Conservation (phyloP, 2,329 filamentous ascomycete genomes). For the Sodiomyces alkalinus region DNA sequence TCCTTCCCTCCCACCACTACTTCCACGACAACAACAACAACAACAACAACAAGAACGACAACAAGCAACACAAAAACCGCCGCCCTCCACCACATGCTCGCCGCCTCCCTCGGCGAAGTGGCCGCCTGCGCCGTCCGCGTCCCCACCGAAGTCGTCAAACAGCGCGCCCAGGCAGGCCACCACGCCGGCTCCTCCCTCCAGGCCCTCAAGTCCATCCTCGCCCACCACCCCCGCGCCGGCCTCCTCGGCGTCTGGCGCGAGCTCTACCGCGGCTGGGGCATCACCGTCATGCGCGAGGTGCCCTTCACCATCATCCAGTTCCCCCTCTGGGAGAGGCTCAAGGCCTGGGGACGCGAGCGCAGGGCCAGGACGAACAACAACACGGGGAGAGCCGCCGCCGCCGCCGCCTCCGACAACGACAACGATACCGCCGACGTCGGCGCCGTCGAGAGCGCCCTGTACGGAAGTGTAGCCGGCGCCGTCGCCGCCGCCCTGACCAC, state of each 20-base stretch:
- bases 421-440: conserved; percentile 37
- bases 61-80: too few species aligned
- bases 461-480: conserved; percentile 71
- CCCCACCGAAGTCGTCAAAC: conserved; percentile 93
- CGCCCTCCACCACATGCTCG: conserved; percentile 57
- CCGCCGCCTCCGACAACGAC: conserved; percentile 5
- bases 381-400: conserved; percentile 2
- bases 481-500: conserved; percentile 82
- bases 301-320: conserved; percentile 97
- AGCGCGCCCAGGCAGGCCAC: conserved; percentile 79
- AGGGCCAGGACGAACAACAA: conserved; percentile 4
- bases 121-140: conserved; percentile 86
- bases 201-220: conserved; percentile 56
- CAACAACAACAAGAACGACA: too few species aligned
- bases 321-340: conserved; percentile 89
- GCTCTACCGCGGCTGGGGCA: conserved; percentile 80
- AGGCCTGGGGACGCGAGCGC: conserved; percentile 46
- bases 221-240: conserved; percentile 25
- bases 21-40: too few species aligned
- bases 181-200: conserved; percentile 54
- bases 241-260: conserved; percentile 56
- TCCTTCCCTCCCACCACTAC: conserved; percentile 10
- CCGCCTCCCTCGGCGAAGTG: conserved; percentile 75
- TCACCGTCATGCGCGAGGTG: conserved; percentile 90
- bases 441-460: conserved; percentile 66